These are phyloP conservation scores for Glonium stellatum DNA, from an alignment of 495 filamentous ascomycete species.

Conservation along the genomic window DNA sequence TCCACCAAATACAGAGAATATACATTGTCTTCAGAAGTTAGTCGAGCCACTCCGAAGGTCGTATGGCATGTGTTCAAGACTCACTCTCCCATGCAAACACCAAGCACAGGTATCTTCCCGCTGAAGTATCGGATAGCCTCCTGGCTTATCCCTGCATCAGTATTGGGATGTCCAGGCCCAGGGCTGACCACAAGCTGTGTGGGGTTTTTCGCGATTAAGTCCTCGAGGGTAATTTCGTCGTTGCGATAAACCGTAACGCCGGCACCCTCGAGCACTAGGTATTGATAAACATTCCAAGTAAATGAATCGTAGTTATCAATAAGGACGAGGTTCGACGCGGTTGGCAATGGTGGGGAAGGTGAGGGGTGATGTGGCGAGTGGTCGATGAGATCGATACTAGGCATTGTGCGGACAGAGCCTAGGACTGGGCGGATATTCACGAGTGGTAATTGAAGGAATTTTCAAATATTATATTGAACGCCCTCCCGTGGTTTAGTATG, in stretches of 20 bases:
- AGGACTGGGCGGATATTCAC: neutral
- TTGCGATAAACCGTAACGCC: slow-evolving; percentile 84
- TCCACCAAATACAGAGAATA: slow-evolving; percentile 85
- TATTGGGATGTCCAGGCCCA: slow-evolving; percentile 83
- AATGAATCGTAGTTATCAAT: slow-evolving; percentile 99
- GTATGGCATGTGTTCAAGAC: slow-evolving; percentile 29
- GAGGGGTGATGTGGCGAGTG: slow-evolving; percentile 78
- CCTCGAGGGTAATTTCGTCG: slow-evolving; percentile 78
- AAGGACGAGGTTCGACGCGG: slow-evolving; percentile 82
- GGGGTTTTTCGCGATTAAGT: slow-evolving; percentile 72
- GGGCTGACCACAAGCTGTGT: slow-evolving; percentile 94
- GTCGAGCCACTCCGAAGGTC: neutral
- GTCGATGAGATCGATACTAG: slow-evolving; percentile 57
- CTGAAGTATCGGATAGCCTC: slow-evolving; percentile 85
- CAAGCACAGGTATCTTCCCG: slow-evolving; percentile 94
- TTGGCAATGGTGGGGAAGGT: slow-evolving; percentile 57
- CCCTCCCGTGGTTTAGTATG: no score
- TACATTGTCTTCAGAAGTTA: slow-evolving; percentile 63
- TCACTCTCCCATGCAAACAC: slow-evolving; percentile 95
- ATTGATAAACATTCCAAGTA: slow-evolving; percentile 98
- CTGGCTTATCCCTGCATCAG: slow-evolving; percentile 85
- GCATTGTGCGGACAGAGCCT: slow-evolving; percentile 12
- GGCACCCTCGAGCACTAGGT: slow-evolving; percentile 88
- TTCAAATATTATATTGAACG: no score
- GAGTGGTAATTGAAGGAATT: no score